These are phyloP conservation scores for Leishmania martiniquensis DNA, from an alignment of 208 protist genomes.

Conservation along the genomic window DNA sequence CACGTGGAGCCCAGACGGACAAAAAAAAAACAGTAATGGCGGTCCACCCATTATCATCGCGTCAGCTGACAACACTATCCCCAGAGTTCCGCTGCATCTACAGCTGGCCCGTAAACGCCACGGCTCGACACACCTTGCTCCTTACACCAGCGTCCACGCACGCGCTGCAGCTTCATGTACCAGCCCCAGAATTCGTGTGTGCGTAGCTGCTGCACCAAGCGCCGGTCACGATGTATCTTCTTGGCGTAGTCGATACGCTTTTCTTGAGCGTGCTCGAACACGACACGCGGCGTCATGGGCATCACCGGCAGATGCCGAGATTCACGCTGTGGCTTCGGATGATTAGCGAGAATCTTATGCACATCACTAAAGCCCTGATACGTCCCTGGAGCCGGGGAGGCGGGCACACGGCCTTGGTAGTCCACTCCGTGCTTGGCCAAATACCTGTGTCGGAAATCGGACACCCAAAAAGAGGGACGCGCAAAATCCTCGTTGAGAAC, in stretches of 20 bases:
- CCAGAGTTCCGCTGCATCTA: conserved; percentile 92
- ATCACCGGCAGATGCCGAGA: conserved; percentile 90
- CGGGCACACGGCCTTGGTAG: conserved; percentile 84
- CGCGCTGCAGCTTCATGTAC: conserved; percentile 93
- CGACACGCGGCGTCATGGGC: conserved; percentile 91
- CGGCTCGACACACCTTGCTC: conserved; percentile 89
- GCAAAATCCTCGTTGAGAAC: conserved; percentile 79
- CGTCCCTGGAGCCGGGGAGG: conserved; percentile 80
- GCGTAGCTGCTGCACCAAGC: conserved; percentile 73
- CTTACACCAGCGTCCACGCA: conserved; percentile 89
- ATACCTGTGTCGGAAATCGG: conserved; percentile 91
- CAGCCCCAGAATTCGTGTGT: conserved; percentile 90
- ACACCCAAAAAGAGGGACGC: conserved; percentile 92
- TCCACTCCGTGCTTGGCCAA: conserved; percentile 85
- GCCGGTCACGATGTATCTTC: conserved; percentile 77
- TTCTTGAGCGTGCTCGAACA: conserved; percentile 87
- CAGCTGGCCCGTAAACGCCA: conserved; percentile 89
- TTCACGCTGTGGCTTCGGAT: conserved; percentile 90
- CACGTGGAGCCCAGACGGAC: not conserved
- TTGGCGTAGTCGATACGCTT: conserved; percentile 84
- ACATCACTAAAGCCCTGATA: conserved; percentile 91
- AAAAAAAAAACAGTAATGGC: not conserved
- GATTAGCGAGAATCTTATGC: conserved; percentile 85
- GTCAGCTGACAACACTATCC: conserved; percentile 39
- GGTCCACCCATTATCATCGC: not conserved